Evolutionary conservation across 2,329 filamentous ascomycete species (phyloP), one percentile per base, ranked within the genome.

Genomic region (Aspergillus sp.): DNA sequence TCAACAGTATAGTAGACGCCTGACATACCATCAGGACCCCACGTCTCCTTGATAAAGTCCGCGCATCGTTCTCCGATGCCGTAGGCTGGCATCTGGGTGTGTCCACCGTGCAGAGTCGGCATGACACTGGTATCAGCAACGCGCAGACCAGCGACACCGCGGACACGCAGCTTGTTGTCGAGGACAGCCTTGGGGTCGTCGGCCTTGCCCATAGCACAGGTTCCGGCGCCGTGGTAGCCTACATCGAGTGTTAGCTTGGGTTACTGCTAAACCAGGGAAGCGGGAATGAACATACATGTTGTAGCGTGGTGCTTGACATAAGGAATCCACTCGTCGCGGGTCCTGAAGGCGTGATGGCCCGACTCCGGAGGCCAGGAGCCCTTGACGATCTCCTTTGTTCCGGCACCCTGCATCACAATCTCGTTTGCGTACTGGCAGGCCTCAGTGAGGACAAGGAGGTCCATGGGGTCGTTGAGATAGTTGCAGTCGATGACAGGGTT

Each of bases 371-470:
- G 85, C 84, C 85, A 88, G 11, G 81, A 80, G 0, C 85, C 85
- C 64, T 84, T 84, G 12, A 86, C 77, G 5, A 87, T 74, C 53
- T 81, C 78, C 68, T 79, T 84, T 1, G 85, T 88, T 0, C 82
- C 84, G 1, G 74, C 74, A 0, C 64, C 50, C 34, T 66, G 68
- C 84, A 80, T 82, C 24, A 86, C 77, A 59, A 87, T 82, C 68
- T 88, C 84, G 61, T 87, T 86, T 0, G 77, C 83, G 47, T 81
- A 82, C 2, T 77, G 76, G 45, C 83, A 86, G 0, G 80, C 85
- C 65, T 87, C 85, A 2, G 76, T 81, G 53, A 87, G 66, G 5
- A 87, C 83, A 17, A 86, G 73, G 41, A 86, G 64, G 60, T 88
- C 85, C 9, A 86, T 70, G 5, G 81, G 80, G 60, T 88, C 78